These are phyloP conservation scores for Guyanaporus albipodus DNA, from an alignment of 768 basidiomycete species.

Conservation along the genomic window DNA sequence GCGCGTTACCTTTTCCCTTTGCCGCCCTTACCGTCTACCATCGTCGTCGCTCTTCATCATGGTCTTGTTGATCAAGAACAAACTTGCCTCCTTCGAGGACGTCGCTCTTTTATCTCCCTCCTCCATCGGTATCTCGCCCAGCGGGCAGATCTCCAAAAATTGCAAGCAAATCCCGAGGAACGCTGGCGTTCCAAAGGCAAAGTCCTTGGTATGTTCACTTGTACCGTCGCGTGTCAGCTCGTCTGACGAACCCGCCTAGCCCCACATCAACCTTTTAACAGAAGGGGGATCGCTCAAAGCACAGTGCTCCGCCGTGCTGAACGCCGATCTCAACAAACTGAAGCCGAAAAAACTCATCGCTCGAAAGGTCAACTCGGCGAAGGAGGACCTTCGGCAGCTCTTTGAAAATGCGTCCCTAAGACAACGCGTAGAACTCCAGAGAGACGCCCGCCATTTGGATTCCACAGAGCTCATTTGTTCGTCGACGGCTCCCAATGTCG, in stretches of 20 bases:
- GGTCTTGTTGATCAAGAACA: slow-evolving; percentile 20
- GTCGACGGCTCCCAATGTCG: neutral
- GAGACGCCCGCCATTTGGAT: neutral
- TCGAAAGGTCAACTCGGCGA: slow-evolving; percentile 9
- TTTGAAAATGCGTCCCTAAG: neutral
- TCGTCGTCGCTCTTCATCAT: neutral
- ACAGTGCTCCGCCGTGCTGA: slow-evolving; percentile 3
- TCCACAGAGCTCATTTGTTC: neutral
- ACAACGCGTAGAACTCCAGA: neutral
- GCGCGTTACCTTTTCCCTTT: too few species aligned
- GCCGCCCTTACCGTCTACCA: too few species aligned
- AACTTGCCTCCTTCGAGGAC: slow-evolving; percentile 11
- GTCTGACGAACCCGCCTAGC: slow-evolving; percentile 7
- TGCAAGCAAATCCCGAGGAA: slow-evolving; percentile 3
- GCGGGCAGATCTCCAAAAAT: neutral
- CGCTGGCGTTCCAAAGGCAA: slow-evolving; percentile 9
- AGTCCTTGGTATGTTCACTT: slow-evolving; percentile 1
- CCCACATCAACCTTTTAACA: neutral
- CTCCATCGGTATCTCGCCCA: neutral
- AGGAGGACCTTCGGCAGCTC: slow-evolving; percentile 5
- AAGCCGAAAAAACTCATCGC: slow-evolving; percentile 2
- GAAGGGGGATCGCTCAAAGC: slow-evolving; percentile 5
- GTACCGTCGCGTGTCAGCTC: neutral
- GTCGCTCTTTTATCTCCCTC: slow-evolving; percentile 4
- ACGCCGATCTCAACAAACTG: slow-evolving; percentile 2